Evolutionary conservation across 306 rosid genomes (phyloP), one percentile per base, ranked within the genome.

Genomic region (Mimosa pudica): DNA sequence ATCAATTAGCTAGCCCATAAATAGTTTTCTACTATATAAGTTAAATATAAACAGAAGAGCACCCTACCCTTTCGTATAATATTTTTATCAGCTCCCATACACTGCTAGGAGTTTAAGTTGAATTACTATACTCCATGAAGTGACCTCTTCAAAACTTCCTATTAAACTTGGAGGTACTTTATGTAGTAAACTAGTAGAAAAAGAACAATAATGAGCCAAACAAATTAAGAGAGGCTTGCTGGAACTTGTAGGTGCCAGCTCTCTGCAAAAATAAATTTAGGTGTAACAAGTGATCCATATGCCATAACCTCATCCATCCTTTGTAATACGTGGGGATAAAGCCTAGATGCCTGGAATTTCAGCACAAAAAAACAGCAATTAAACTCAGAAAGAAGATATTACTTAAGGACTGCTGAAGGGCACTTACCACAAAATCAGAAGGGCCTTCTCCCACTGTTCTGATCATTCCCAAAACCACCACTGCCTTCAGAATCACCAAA

Each of bases 401-500:
- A 68, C 32, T 81, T 81, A 83, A 36, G 54, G 80, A 78, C 46
- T 2, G 18, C 16, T 49, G 77, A 80, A 71, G 82, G 41, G 68
- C 51, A n/a, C 57, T 73, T 67, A 20, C 69, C 18, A 87, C 81
- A 74, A 36, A 67, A 75, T 73, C 74, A 85, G 84, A 84, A 82
- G 51, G 77, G 55, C 74, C 80, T 81, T 73, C 82, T 54, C 6
- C 81, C 78, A 64, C 71, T 68, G 74, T 61, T 18, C 36, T 2
- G 36, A 38, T 45, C 57, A 46, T 44, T 10, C 55, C 55, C 74
- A 24, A 64, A 64, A 13, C 70, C 18, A 6, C 20, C 45, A 36
- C 83, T 83, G 33, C 82, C 80, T 32, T 81, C 84, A 57, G 71
- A 60, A 69, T 69, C 79, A 9, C 88, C 81, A 70, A 76, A 77